phyloP scores from a whole-genome alignment of 495 filamentous ascomycete genomes.

The Lasiosphaeriaceae sp. region DNA sequence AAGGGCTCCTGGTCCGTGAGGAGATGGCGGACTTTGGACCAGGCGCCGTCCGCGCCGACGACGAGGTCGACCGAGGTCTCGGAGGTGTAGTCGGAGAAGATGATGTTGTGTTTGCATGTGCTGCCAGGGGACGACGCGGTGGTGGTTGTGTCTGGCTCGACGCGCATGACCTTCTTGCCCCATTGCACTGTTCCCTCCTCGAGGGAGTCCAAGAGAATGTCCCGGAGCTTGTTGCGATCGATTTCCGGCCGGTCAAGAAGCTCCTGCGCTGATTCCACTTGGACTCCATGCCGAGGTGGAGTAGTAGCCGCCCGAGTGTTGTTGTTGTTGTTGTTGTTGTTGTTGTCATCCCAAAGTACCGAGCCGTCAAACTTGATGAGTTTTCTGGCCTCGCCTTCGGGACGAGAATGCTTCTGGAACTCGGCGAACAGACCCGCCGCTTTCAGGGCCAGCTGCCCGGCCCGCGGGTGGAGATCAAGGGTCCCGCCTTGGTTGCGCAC shows the following conservation, averaged over 20 bases:
- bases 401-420: constrained; percentile 32
- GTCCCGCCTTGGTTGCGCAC: constrained; percentile 34
- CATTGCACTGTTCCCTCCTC: constrained; percentile 42
- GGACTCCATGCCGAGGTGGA: no score
- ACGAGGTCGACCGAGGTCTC: constrained; percentile 47
- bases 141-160: no score
- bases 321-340: no score
- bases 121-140: not conserved
- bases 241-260: constrained; percentile 46
- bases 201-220: constrained; percentile 36
- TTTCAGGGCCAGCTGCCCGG: constrained; percentile 42
- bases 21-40: constrained; percentile 48
- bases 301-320: no score
- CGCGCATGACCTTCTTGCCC: constrained; percentile 35
- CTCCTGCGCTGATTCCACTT: not conserved
- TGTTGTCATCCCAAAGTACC: constrained; percentile 33
- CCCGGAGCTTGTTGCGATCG: constrained; percentile 33
- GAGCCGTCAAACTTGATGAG: constrained; percentile 39
- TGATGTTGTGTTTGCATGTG: not conserved
- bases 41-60: constrained; percentile 61
- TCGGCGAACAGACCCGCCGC: constrained; percentile 41
- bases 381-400: constrained; percentile 32
- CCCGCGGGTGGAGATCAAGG: constrained; percentile 45
- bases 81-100: constrained; percentile 12
- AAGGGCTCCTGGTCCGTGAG: constrained; percentile 45